Evolutionary conservation across 2,329 filamentous ascomycete species (phyloP), one percentile per base, ranked within the genome.

Genomic region (Fusarium guadeloupense): DNA sequence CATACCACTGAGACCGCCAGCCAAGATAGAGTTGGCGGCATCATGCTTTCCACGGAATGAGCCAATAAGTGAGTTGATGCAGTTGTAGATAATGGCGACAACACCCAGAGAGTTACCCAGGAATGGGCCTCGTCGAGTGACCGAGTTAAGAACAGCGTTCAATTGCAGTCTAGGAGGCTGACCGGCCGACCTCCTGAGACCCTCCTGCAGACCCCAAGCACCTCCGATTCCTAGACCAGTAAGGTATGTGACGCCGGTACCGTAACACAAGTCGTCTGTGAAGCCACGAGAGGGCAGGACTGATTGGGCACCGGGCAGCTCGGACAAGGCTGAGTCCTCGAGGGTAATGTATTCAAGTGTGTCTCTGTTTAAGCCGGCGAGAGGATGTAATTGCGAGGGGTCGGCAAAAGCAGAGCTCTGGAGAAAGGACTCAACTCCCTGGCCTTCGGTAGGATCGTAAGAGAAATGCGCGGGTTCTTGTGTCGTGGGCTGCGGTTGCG

Each of bases 181-280:
- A 52, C 81, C 84, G 59, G 86, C 86, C n/a, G 89, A 90, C 76
- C 90, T 89, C 72, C 89, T 87, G 69, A 98, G 79, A 10, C 95
- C 95, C 78, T 99, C 95, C 65, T 91, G 89, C 68, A 99, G 77
- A 60, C 95, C 95, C 94, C 94, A 98, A 53, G 87, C 89, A 67
- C 95, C 95, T 76, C 95, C 95, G 66, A 96, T 75, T 34, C 89
- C 85, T 70, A 99, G 81, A 7, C 91, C 95, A n/a, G 91, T 82
- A 58, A 99, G 83, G 75, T 99, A 99, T 73, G 93, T 97, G 61
- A 94, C 89, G 70, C 95, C 95, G 19, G 95, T 96, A 72, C 96
- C 95, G 76, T 99, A 99, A 80, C 95, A 98, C 57, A 99, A 86
- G 76, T 99, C 95, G 75, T 99, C 95, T 59, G 93, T 96, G 88